These are phyloP conservation scores for Backusella liffmaniae DNA, from an alignment of 192 early-diverging fungal species.

Conservation along the genomic window DNA sequence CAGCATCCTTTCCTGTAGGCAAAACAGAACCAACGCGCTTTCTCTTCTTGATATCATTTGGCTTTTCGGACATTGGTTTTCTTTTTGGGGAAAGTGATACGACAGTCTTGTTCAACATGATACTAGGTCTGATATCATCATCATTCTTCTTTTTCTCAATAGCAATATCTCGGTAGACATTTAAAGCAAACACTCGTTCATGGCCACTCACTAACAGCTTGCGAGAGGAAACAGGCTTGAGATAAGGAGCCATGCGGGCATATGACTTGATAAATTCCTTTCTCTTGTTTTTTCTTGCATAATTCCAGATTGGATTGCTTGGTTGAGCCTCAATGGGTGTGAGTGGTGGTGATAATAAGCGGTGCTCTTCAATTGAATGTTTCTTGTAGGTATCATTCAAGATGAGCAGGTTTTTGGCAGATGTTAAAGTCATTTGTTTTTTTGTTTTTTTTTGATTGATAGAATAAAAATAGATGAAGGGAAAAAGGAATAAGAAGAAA, in stretches of 20 bases:
- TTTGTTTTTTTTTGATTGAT: constrained; percentile 9
- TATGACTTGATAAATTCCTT: constrained; percentile 17
- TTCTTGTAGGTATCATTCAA: not conserved
- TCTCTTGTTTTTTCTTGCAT: constrained; percentile 10
- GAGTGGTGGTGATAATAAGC: constrained; percentile 18
- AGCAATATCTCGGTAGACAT: constrained; percentile 14
- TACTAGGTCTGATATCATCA: not conserved
- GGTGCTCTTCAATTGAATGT: not conserved
- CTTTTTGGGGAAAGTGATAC: constrained; percentile 20
- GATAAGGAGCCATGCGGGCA: constrained; percentile 9
- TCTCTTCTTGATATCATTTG: constrained; percentile 3
- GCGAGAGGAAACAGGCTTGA: not conserved
- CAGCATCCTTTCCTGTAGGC: constrained; percentile 15
- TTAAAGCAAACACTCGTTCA: constrained; percentile 7
- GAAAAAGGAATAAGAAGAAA: not conserved
- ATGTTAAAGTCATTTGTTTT: not conserved
- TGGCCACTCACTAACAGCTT: not conserved
- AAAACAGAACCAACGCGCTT: constrained; percentile 14
- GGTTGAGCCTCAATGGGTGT: constrained; percentile 17
- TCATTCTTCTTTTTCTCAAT: not conserved
- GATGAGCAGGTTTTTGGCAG: not conserved
- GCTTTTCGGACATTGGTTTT: constrained; percentile 12
- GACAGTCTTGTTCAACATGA: constrained; percentile 17
- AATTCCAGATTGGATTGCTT: not conserved
- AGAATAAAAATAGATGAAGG: not conserved